phyloP scores from a whole-genome alignment of 2,329 filamentous ascomycete genomes.

The Alternaria triticina region DNA sequence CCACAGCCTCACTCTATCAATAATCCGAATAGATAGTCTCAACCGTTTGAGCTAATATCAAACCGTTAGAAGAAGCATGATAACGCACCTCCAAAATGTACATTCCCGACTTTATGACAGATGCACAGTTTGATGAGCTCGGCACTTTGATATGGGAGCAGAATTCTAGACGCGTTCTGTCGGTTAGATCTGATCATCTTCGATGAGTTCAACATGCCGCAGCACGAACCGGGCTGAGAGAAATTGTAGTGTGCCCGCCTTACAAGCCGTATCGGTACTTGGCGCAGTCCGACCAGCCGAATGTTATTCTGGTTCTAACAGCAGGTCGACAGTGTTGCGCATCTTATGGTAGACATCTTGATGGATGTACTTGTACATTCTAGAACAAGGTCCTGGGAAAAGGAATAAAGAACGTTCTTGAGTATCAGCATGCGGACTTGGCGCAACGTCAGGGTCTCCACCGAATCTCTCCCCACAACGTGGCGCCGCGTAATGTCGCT shows the following conservation, averaged over 20 bases:
- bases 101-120: neutral
- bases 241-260: constrained; percentile 1
- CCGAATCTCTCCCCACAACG: constrained; percentile 2
- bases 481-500: constrained; percentile 15
- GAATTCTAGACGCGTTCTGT: neutral
- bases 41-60: neutral
- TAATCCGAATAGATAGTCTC: neutral
- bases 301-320: neutral
- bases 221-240: neutral
- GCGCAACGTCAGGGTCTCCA: constrained; percentile 14
- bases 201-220: neutral
- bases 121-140: neutral
- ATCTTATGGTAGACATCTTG: neutral
- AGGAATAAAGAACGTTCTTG: neutral
- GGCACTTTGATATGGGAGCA: neutral
- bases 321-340: neutral
- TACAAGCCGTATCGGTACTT: neutral
- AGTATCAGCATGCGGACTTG: constrained; percentile 2
- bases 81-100: neutral
- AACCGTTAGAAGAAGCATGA: neutral
- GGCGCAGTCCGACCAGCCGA: neutral
- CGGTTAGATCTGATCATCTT: neutral
- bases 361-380: neutral
- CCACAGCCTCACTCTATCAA: neutral
- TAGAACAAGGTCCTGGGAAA: neutral